Evolutionary conservation across 805 yeast species (phyloP).

Genomic region (Yamadazyma olivae): DNA sequence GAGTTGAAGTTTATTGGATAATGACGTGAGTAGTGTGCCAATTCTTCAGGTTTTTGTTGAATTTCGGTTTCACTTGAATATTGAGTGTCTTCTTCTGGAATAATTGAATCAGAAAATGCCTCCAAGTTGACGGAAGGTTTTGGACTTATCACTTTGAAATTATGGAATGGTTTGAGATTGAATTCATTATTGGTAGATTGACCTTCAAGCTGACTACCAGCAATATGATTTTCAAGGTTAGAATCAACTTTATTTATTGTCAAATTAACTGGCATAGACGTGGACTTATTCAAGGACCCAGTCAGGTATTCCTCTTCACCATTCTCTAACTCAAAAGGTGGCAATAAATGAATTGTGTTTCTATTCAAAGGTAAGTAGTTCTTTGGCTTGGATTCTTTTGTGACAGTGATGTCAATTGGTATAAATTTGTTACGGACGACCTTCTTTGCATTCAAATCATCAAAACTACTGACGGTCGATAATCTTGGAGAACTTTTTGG

Average conservation of each 20-base stretch:
- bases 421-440: constrained; percentile 15
- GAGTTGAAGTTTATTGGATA: constrained; percentile 1
- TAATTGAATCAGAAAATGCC: not conserved
- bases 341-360: constrained; percentile 7
- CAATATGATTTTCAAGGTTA: too few relatives aligned
- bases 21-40: not conserved
- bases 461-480: constrained; percentile 3
- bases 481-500: constrained; percentile 3
- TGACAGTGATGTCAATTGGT: constrained; percentile 16
- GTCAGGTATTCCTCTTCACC: too few relatives aligned
- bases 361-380: constrained; percentile 10
- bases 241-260: too few relatives aligned
- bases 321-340: constrained; percentile 15
- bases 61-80: not conserved
- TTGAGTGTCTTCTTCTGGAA: not conserved
- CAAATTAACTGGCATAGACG: too few relatives aligned
- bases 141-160: constrained; percentile 5
- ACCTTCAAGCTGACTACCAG: too few relatives aligned
- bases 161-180: constrained; percentile 12
- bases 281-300: too few relatives aligned
- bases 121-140: not conserved
- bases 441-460: constrained; percentile 2
- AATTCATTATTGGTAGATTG: too few relatives aligned
- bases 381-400: constrained; percentile 12
- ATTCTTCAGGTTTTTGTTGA: too few relatives aligned